These are phyloP conservation scores for Biscogniauxia marginata DNA, from an alignment of 2,329 filamentous ascomycete species.

Conservation along the genomic window DNA sequence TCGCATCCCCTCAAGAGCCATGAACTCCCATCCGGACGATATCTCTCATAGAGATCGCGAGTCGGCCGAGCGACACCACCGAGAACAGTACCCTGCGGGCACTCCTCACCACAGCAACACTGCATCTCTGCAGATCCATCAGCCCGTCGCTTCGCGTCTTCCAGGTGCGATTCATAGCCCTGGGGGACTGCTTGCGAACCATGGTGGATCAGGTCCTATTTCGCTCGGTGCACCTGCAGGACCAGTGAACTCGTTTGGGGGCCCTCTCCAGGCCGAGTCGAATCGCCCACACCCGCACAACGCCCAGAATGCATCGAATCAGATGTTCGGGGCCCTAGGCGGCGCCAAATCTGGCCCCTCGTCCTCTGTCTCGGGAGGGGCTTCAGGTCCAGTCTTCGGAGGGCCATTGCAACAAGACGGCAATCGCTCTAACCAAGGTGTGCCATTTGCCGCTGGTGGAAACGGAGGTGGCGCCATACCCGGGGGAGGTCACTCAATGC, in stretches of 20 bases:
- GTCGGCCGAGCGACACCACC: constrained; percentile 59
- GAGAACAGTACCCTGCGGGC: constrained; percentile 59
- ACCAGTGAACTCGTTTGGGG: constrained; percentile 50
- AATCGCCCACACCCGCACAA: constrained; percentile 52
- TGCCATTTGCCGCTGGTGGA: constrained; percentile 55
- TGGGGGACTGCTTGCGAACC: constrained; percentile 78
- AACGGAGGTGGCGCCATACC: constrained; percentile 39
- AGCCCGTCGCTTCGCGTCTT: constrained; percentile 83
- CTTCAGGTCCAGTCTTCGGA: constrained; percentile 66
- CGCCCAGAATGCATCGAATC: constrained; percentile 47
- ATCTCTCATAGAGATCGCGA: constrained; percentile 63
- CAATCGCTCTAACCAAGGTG: constrained; percentile 60
- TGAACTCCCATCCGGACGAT: constrained; percentile 42
- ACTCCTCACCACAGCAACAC: constrained; percentile 83
- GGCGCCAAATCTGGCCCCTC: constrained; percentile 23
- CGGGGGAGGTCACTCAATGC: constrained; percentile 32
- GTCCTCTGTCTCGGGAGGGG: constrained; percentile 44
- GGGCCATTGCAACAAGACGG: constrained; percentile 63
- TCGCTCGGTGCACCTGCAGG: constrained; percentile 53
- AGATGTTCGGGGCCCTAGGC: constrained; percentile 49
- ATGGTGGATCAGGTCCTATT: constrained; percentile 59
- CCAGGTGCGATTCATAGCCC: constrained; percentile 85
- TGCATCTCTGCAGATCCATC: constrained; percentile 86
- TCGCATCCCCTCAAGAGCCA: constrained; percentile 21
- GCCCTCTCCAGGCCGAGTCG: constrained; percentile 53